Base-by-base conservation (phyloP, 73 alveolate species). In the Symbiodinium pilosum region DNA sequence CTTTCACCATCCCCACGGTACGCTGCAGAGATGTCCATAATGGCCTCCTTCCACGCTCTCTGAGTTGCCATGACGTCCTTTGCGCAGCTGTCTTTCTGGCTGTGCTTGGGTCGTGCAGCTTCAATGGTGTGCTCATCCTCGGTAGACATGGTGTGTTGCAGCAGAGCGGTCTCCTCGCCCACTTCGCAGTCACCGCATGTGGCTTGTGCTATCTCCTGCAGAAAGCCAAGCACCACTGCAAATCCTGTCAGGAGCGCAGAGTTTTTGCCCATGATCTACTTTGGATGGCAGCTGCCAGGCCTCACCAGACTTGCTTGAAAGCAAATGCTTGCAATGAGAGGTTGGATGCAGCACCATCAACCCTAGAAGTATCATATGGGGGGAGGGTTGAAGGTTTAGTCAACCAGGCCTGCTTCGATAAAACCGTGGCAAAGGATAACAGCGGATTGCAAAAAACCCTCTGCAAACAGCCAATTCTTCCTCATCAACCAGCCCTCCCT, bases 91-190 rank as follows among this genome's bases (percentile, higher is more conserved):
- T 30, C 16, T 54, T 54, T 54, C 71, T 4, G 71, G n/a, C 71
- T 21, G 9, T 30, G 16, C 34, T 30, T 54, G n/a, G 16, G n/a
- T 54, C n/a, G n/a, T 3, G 16, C 71, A 4, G 71, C 71, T 12
- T 30, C 71, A 5, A 54, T 1, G 16, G 71, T 30, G 26, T 21
- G n/a, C 16, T 30, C 71, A 54, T 54, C 71, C 71, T 54, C 71
- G n/a, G 71, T 21, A 30, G 71, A 21, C 16, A 1, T 34, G 85
- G 26, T 71, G 85, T 30, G 85, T 30, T 71, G 85, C 85, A 71
- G 16, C 85, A 71, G 85, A 30, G 30, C 85, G 85, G 21, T 71
- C 43, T 71, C 85, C 85, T 71, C 85, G 42, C 85, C 30, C 43
- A 40, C 14, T 3, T 6, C 43, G 85, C 85, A 71, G 32, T 3